These are phyloP conservation scores for Orbilia javanica DNA, from an alignment of 2,329 filamentous ascomycete species.

Conservation along the genomic window DNA sequence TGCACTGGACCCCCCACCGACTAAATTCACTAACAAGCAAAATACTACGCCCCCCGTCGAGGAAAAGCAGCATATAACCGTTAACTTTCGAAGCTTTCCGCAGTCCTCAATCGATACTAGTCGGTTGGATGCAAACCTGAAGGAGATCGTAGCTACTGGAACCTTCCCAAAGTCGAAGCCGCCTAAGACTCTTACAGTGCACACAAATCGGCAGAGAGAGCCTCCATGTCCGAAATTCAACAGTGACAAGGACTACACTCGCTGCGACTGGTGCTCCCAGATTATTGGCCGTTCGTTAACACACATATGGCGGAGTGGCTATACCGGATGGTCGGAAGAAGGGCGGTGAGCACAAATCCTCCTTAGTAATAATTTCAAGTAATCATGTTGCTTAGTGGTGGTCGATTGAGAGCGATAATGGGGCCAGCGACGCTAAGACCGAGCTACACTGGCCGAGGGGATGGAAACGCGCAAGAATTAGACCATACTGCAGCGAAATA, in stretches of 20 bases:
- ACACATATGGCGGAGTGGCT: background rate
- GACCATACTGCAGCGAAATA: background rate
- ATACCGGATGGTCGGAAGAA: slow-evolving; percentile 3
- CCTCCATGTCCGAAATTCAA: slow-evolving; percentile 8
- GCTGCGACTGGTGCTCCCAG: slow-evolving; percentile 8
- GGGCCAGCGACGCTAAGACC: background rate
- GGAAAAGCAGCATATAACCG: background rate
- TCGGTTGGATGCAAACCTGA: slow-evolving; percentile 9
- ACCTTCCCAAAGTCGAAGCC: slow-evolving; percentile 5
- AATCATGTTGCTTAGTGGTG: background rate
- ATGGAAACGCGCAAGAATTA: background rate
- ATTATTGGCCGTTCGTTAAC: slow-evolving; percentile 4
- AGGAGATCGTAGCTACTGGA: background rate
- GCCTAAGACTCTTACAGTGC: slow-evolving; percentile 9
- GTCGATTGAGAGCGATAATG: background rate
- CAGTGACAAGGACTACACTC: background rate
- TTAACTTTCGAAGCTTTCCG: slow-evolving; percentile 6
- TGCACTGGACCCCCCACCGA: background rate
- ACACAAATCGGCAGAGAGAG: slow-evolving; percentile 7
- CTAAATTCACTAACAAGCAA: background rate
- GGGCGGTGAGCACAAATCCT: slow-evolving; percentile 7
- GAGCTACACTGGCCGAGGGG: background rate
- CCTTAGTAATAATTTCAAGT: background rate
- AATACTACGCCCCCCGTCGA: background rate
- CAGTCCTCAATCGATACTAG: slow-evolving; percentile 15